Evolutionary conservation across 2,329 filamentous ascomycete species (phyloP), one percentile per base, ranked within the genome.

Genomic region (Paraconiothyrium brasiliense): DNA sequence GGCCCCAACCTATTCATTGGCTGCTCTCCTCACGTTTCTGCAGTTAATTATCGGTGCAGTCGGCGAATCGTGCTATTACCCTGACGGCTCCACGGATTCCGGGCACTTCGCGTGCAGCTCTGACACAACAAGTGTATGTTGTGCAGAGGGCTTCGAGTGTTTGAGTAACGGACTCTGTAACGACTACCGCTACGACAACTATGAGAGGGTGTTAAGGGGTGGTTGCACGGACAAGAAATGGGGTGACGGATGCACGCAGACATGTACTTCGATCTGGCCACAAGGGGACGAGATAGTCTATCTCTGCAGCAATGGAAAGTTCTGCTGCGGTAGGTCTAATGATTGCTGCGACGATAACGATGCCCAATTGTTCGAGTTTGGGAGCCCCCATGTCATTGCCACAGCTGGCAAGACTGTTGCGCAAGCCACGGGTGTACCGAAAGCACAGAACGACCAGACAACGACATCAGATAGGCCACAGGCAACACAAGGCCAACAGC

Each of bases 91-190:
- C 34, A 59, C 49, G 9, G 63, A 64, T 39, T 48, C 57, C 9
- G 54, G 43, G 1, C 62, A 65, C 37, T 50, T 55, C 27, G 51
- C 63, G 16, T 69, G 64, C 52, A 62, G 41, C 55, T 57, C 50
- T n/a, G 60, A 39, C 20, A 58, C 48, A 2, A 56, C 55, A 2
- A 64, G 58, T 24, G 55, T 64, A 8, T 71, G 68, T 54, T 71
- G 67, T 47, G 60, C 67, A 24, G 55, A 62, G 14, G 60, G 54
- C 16, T 66, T 67, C 48, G 34, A 64, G 27, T 71, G 67, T 54
- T 39, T 68, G n/a, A 65, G 62, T 32, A 71, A 69, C 58, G 67
- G 68, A 4, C 58, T 71, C 35, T 71, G 67, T 48, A 58, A 58
- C 16, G 68, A 71, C 48, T 41, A 49, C 9, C 57, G 67, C 20